Evolutionary conservation across 169 alveolate species (phyloP), one percentile per base, ranked within the genome.

Genomic region (Condylostoma magnum): DNA sequence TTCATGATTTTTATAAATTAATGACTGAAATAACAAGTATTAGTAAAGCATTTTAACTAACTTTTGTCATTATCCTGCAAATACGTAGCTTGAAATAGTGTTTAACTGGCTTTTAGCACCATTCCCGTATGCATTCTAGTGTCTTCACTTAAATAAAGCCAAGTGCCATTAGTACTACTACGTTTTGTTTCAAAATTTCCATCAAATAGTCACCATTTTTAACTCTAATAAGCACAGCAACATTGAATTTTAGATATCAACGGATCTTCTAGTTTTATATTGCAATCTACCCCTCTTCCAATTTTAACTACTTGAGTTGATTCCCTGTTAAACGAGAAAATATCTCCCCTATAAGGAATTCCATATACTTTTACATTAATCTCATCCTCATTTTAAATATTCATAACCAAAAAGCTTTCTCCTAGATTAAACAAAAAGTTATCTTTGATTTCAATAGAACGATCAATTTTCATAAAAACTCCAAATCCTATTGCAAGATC

Each of bases 401-500:
- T 82, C 27, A 89, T 82, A 6, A 89, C 89, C 12, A 89, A 63
- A 73, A 82, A 89, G 30, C 85, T 74, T 46, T 85, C 89, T 28
- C 95, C 95, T 63, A 89, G 72, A 70, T 89, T 89, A 1, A 89
- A 58, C 50, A 89, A 76, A 46, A 55, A 80, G 68, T 84, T 81
- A 37, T 89, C 91, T 65, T 83, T 85, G 20, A 89, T 51, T 51
- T 20, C 60, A 18, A 84, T 48, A 8, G 87, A 76, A 51, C 50
- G 69, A 33, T 79, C 86, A 18, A 89, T 38, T 57, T 82, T 85
- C 20, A 82, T 80, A 58, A 89, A 89, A 10, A 86, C 90, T n/a
- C 95, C 95, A 51, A 79, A 89, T 2, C 95, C 95, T 43, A 75
- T 68, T 15, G 91, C 90, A 8, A 89, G 71, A 77, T 89, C 95